These are phyloP conservation scores for Pythium dissotocum DNA, from an alignment of 352 stramenopile genomes.

Conservation along the genomic window DNA sequence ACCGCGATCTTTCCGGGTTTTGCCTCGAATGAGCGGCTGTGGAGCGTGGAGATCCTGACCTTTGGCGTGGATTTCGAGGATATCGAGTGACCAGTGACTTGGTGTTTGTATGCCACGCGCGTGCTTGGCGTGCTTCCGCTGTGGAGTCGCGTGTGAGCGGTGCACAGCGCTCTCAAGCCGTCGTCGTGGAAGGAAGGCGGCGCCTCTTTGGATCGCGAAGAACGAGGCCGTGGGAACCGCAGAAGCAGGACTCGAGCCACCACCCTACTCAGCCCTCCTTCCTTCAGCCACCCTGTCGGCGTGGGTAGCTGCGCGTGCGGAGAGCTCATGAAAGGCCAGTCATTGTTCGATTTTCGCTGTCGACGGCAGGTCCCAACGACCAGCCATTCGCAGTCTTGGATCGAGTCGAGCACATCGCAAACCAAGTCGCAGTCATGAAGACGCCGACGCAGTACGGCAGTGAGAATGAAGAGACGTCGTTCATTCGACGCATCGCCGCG, in stretches of 20 bases:
- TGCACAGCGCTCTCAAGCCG: constrained; percentile 24
- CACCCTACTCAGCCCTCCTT: neutral
- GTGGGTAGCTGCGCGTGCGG: neutral
- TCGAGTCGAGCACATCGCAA: constrained; percentile 1
- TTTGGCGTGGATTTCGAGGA: constrained; percentile 1
- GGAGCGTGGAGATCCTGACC: neutral
- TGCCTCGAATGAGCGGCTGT: neutral
- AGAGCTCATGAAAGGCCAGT: neutral
- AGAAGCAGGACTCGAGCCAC: too few species aligned
- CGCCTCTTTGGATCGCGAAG: neutral
- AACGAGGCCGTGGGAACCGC: neutral
- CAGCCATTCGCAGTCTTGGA: neutral
- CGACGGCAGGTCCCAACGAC: constrained; percentile 28
- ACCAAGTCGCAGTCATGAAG: constrained; percentile 43
- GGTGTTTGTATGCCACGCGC: constrained; percentile 15
- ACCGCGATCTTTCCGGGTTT: constrained; percentile 14
- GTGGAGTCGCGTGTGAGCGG: constrained; percentile 23
- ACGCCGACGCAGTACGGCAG: constrained; percentile 50
- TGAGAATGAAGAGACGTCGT: constrained; percentile 59
- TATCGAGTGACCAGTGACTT: neutral
- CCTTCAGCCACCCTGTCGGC: neutral
- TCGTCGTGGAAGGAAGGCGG: constrained; percentile 4
- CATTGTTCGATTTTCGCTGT: constrained; percentile 44
- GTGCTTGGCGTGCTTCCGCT: neutral
- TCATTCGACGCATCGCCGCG: constrained; percentile 54